Evolutionary conservation across 768 basidiomycete species (phyloP).

Genomic region (Russula griseocarnosa): DNA sequence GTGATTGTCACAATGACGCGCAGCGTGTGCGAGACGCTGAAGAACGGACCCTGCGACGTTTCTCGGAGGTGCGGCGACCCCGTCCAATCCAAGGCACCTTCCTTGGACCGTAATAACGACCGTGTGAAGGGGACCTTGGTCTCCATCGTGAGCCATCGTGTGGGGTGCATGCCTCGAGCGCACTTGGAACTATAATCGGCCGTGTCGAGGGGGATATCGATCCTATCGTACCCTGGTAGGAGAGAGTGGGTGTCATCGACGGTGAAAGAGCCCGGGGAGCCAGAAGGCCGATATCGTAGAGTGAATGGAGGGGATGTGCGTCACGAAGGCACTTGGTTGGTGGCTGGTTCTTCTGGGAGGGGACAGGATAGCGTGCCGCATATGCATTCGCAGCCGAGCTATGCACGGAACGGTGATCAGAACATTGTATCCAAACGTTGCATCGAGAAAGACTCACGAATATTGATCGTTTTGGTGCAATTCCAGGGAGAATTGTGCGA

Average conservation of each 20-base stretch:
- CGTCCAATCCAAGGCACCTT: slow-evolving; percentile 6
- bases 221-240: slow-evolving; percentile 45
- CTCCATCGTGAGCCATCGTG: slow-evolving; percentile 58
- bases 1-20: slow-evolving; percentile 10
- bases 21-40: slow-evolving; percentile 31
- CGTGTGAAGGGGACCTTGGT: slow-evolving; percentile 48
- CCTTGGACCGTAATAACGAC: slow-evolving; percentile 24
- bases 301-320: slow-evolving; percentile 47
- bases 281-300: slow-evolving; percentile 50
- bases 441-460: slow-evolving; percentile 44
- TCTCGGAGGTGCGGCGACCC: slow-evolving; percentile 21
- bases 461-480: slow-evolving; percentile 62
- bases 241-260: slow-evolving; percentile 48
- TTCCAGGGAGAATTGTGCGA: slow-evolving; percentile 54
- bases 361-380: slow-evolving; percentile 50
- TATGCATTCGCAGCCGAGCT: slow-evolving; percentile 42
- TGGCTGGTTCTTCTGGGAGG: slow-evolving; percentile 53
- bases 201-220: slow-evolving; percentile 47
- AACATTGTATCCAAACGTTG: not conserved
- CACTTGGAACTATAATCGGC: slow-evolving; percentile 49
- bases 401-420: not conserved
- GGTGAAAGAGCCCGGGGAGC: slow-evolving; percentile 28
- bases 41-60: slow-evolving; percentile 16
- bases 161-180: slow-evolving; percentile 33
- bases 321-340: slow-evolving; percentile 55